A percentile compares a stretch with the other conserved stretches of the same genome.
phyloP scores from a whole-genome alignment of 495 filamentous ascomycete genomes.

The Polyplosphaeria fusca region DNA sequence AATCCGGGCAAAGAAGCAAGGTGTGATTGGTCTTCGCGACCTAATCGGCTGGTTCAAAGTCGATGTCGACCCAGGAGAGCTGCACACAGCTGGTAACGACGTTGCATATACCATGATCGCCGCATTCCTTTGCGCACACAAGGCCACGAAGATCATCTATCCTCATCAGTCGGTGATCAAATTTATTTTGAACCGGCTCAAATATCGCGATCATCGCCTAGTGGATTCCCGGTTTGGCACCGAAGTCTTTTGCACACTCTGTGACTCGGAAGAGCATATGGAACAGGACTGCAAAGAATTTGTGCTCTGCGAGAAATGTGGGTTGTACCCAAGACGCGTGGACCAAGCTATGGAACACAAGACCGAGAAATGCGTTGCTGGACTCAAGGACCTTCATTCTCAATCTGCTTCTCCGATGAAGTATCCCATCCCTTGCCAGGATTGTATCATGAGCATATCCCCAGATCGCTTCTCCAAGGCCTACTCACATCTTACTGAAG shows the following conservation, averaged over 20 bases:
- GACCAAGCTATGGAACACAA: neutral
- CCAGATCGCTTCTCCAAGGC: no score
- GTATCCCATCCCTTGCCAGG: neutral
- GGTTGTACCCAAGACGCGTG: neutral
- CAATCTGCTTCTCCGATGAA: no score
- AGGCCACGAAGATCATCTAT: neutral
- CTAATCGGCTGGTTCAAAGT: slow-evolving; percentile 1
- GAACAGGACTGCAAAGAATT: neutral
- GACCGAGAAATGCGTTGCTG: neutral
- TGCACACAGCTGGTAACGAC: slow-evolving; percentile 18
- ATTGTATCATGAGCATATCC: neutral
- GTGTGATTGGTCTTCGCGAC: neutral
- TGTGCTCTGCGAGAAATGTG: neutral
- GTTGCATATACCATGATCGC: slow-evolving; percentile 1
- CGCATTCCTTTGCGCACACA: neutral
- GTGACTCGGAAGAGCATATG: neutral
- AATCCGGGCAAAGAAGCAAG: neutral
- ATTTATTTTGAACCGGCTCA: neutral
- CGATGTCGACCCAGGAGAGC: neutral
- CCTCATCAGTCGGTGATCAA: neutral
- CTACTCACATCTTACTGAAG: no score
- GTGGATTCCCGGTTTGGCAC: neutral
- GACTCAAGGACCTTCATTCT: neutral
- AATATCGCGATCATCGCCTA: neutral
- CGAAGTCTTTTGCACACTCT: slow-evolving; percentile 1